Base-by-base conservation (phyloP, 768 basidiomycete genomes). In the Macrolepiota albuminosa region DNA sequence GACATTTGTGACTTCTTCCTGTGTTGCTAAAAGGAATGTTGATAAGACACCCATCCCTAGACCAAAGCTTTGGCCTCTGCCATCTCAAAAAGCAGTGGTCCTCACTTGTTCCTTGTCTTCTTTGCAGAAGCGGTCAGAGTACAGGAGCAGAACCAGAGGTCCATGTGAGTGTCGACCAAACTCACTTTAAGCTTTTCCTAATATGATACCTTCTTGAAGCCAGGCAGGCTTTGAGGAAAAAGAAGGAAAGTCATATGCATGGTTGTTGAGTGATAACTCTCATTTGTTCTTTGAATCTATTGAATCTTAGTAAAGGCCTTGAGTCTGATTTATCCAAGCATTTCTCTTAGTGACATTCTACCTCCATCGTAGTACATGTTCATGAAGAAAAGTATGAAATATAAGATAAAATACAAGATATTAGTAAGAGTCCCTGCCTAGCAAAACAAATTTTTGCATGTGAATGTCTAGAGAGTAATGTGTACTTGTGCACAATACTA, bases 361-460 rank as follows among this genome's bases (percentile, higher is more conserved):
- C 39, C 24, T 42, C 7, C 6, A 33, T 31, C 11, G 26, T 26
- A 21, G 52, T 37, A 34, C 33, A 10, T 52, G 16, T 31, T 26
- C 10, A 1, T 7, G 21, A 21, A 31, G 10, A 26, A 13, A 37
- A 24, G 16, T 24, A 47, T 16, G 8, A 43, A 31, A 45, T 48
- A 26, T 48, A 48, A 26, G 51, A 57, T 54, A 56, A 18, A 49
- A 48, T 59, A 56, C 46, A 24, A 58, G 47, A 61, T 66, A 64
- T 67, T 63, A 66, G 64, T 64, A 63, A 64, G 56, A 64, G 67
- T 60, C 53, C 67, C 65, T 59, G 65, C 47, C 65, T 64, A 21
- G 21, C 21, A 21, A 21, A 21, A 21, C 21, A 21, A 21, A 21
- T 21, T 21, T 21, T 21, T 21, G 21, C 21, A 21, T 21, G 21